Evolutionary conservation across 805 yeast genomes (phyloP).

Genomic region (Isabelozyma gotoi): DNA sequence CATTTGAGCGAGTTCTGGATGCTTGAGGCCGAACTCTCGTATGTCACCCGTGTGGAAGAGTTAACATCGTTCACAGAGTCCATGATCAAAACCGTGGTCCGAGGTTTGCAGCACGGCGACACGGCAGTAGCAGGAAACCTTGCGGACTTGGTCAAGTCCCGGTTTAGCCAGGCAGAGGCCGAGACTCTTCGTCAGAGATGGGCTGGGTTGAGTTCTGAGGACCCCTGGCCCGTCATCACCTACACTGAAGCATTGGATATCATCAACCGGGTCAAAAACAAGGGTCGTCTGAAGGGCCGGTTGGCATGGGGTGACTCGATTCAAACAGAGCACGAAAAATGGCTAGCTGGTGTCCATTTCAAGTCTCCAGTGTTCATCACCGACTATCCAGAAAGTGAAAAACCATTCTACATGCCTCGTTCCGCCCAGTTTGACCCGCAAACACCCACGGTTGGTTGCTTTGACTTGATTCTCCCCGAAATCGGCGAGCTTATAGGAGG

Average conservation of each 20-base stretch:
- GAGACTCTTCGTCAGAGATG: conserved; percentile 52
- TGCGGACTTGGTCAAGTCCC: conserved; percentile 31
- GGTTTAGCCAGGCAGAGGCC: conserved; percentile 37
- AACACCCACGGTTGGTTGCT: conserved; percentile 76
- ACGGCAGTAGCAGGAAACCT: conserved; percentile 11
- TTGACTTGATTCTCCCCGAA: conserved; percentile 84
- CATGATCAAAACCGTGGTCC: conserved; percentile 57
- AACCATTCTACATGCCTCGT: conserved; percentile 91
- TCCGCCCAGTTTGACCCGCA: conserved; percentile 21
- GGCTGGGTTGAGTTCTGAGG: conserved; percentile 45
- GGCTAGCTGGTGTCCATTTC: conserved; percentile 72
- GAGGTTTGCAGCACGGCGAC: conserved; percentile 13
- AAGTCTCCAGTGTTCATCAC: conserved; percentile 83
- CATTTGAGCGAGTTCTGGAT: conserved; percentile 97
- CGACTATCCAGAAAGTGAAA: conserved; percentile 74
- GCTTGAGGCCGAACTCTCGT: conserved; percentile 89
- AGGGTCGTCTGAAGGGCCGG: conserved; percentile 34
- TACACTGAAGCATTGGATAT: conserved; percentile 74
- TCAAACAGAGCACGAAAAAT: conserved; percentile 86
- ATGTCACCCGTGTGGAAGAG: conserved; percentile 55
- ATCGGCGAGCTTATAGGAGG: conserved; percentile 96
- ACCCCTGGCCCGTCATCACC: conserved; percentile 67
- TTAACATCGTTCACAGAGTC: conserved; percentile 65
- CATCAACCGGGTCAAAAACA: conserved; percentile 36
- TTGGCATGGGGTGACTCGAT: conserved; percentile 70